Base-by-base conservation (phyloP, 2,329 filamentous ascomycete species). In the Xylaria sp. region DNA sequence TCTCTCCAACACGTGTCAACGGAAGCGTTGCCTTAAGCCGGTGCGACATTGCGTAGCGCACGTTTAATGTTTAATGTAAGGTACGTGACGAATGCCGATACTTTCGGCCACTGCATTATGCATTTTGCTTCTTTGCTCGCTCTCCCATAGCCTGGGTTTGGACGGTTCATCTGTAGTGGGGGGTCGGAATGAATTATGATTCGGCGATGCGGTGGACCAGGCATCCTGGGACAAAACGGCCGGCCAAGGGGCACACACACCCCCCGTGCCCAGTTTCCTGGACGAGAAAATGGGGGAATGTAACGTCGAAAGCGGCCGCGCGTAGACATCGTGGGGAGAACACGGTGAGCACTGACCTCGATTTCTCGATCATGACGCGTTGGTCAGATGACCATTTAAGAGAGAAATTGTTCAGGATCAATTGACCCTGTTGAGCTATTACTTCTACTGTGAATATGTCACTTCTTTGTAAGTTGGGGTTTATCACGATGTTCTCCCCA, bases 1-100 rank as follows among this genome's bases (percentile, higher is more conserved):
- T 37, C 28, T 44, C n/a, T 8, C 57, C 44, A 20, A 63, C 70
- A 70, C 68, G 70, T 70, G 68, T 66, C 60, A 50, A 23, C 18
- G 48, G 34, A n/a, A 60, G 18, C 32, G 10, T 15, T 51, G 48
- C 37, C 20, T 54, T 48, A 32, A 18, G 25, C 25, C n/a, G 18
- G 34, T 68, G 54, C 41, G 50, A 63, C 61, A 56, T 44, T 65
- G 20, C 23, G 28, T 57, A 58, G 12, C 13, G 57, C 13, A 56
- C 20, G 15, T 52, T 57, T 41, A 18, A 59, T 32, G 15, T 52
- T 57, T 41, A 18, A 59, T 57, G 44, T 46, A 61, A 66, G 59
- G 67, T 56, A 64, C 56, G 20, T 66, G 12, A 28, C 15, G 32
- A 18, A 56, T 67, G 51, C 56, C 63, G 60, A 59, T 64, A 46